Base-by-base conservation (phyloP, 192 early-diverging fungal species). In the Funneliformis geosporum region DNA sequence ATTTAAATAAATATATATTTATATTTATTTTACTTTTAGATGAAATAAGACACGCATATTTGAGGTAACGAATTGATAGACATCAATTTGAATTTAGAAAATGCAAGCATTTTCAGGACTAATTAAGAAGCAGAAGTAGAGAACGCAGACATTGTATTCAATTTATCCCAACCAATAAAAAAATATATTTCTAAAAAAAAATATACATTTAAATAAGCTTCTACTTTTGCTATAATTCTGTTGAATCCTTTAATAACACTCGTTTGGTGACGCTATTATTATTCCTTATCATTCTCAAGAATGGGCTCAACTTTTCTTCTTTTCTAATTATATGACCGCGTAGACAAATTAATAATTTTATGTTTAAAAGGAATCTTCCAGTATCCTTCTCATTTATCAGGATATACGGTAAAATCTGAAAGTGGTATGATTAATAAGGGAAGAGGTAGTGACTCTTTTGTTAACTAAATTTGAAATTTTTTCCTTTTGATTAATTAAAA, bases 391-490 rank as follows among this genome's bases (percentile, higher is more conserved):
- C 8, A 2, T 46, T 71, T 40, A 46, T 46, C 69, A 25, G 69
- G 69, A 71, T 46, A 71, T 0, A 71, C 42, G 7, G 69, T 71
- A 9, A 71, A 71, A 71, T 71, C 69, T 42, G 66, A 38, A 21
- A 68, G 66, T 6, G 66, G 66, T 8, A 68, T 47, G 46, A 47
- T 47, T 47, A 47, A 14, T 10, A 47, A 14, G 11, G 10, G 46
- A 47, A 47, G 12, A 2, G 2, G 33, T 33, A 2, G 0, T 33
- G 33, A 33, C 0, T 33, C 2, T 2, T 2, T 33, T 33, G 33
- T 33, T 33, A 0, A 33, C 33, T 33, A 33, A 33, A 33, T 33
- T 33, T 33, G 33, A 33, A 33, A 33, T 33, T 33, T 33, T 33
- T 2, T 33, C 33, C 33, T 33, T 33, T 33, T 2, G 1, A 33